Evolutionary conservation across 441 rosid genomes (phyloP), one percentile per base, ranked within the genome.

Genomic region (Adansonia grandidieri): DNA sequence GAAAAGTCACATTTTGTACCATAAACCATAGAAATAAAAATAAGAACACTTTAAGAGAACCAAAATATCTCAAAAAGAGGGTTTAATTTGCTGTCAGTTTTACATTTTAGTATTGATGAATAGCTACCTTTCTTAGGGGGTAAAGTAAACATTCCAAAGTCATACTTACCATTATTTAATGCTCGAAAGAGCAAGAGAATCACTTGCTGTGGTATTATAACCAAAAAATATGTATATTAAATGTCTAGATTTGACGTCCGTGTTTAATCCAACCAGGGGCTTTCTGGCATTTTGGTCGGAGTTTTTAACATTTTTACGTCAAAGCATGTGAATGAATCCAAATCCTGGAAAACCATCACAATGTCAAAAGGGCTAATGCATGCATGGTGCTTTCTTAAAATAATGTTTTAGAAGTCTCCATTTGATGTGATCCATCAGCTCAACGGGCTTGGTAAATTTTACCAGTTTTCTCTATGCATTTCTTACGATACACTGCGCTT

Each of bases 311-410:
- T 13, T 54, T 45, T 11, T 2, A 20, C 40, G 22, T 22, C 8
- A 45, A 45, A 5, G 6, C 17, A 20, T 14, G 40, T 48, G 42
- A 68, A 69, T 11, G 73, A 2, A 22, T 69, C 60, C 58, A 70
- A 70, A 50, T 48, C 42, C 73, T 68, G 37, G 50, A 68, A 68
- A 68, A 8, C n/a, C 71, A 67, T 11, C 1, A 44, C 54, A 68
- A 44, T 24, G 72, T 68, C 37, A 67, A 67, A 44, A n/a, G 50
- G 3, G 65, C 17, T 1, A 15, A 54, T 28, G 32, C 32, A 28
- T 28, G 32, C 32, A 5, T 11, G n/a, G 5, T 50, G 5, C 5
- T 50, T 8, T 13, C 54, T 2, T 50, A 11, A 50, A 19, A 0
- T 20, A 10, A 60, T 9, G 15, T 57, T 9, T 28, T 28, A 28